Percentiles rank a stretch among this genome's conserved stretches.
Conservation (phyloP, 2,329 filamentous ascomycete species). For the Ascochyta viciae-villosae region DNA sequence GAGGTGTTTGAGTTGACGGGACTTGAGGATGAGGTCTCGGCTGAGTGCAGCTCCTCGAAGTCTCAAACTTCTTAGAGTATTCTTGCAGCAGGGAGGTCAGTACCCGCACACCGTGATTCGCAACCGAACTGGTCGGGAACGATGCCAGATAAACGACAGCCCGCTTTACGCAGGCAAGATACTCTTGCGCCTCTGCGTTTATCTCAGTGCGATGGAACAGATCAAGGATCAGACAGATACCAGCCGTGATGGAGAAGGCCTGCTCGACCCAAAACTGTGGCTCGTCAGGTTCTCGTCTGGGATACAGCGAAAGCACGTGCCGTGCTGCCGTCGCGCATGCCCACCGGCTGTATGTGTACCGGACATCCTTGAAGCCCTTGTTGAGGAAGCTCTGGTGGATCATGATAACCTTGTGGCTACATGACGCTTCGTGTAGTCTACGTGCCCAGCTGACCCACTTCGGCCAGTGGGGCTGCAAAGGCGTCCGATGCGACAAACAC, state of each 20-base stretch:
- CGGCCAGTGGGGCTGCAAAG: constrained; percentile 49
- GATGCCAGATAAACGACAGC: constrained; percentile 42
- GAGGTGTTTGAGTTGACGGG: constrained; percentile 10
- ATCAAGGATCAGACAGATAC: constrained; percentile 38
- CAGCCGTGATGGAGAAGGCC: constrained; percentile 42
- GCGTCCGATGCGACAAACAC: constrained; percentile 44
- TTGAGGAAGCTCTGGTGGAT: constrained; percentile 54
- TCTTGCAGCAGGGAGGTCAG: constrained; percentile 46
- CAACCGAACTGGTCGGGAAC: constrained; percentile 50
- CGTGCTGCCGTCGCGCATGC: constrained; percentile 52
- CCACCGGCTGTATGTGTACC: constrained; percentile 53
- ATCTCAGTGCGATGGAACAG: constrained; percentile 34
- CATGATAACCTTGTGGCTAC: constrained; percentile 57
- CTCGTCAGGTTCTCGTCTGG: constrained; percentile 45
- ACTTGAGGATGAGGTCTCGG: constrained; percentile 1
- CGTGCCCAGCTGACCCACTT: constrained; percentile 52
- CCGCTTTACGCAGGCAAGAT: constrained; percentile 40
- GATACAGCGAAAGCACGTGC: constrained; percentile 51
- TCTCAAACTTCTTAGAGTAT: constrained; percentile 30
- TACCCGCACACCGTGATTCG: constrained; percentile 48
- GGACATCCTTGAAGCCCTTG: constrained; percentile 51
- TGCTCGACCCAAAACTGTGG: constrained; percentile 54
- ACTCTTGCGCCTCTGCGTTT: constrained; percentile 33
- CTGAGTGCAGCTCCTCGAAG: constrained; percentile 9
- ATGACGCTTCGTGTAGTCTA: constrained; percentile 48